Evolutionary conservation across 2,329 filamentous ascomycete species (phyloP), one percentile per base, ranked within the genome.

Genomic region (Gaeumannomyces tritici): DNA sequence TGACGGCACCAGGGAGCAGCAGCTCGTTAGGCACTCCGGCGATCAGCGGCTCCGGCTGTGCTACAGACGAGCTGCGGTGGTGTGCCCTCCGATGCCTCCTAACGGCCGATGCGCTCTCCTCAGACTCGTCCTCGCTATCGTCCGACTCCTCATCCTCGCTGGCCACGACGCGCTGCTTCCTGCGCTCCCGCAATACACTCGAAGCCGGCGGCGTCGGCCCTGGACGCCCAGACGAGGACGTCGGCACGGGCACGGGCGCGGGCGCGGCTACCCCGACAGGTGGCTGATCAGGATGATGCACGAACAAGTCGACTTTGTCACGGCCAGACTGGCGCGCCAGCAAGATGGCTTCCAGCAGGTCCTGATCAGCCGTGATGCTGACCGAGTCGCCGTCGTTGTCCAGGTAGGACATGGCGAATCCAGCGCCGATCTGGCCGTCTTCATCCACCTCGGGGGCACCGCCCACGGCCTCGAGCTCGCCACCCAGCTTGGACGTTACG

Each of bases 361-460:
- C 95, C 67, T 93, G 89, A 71, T 98, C 92, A 0, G 93, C 96
- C 13, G 95, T 99, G 73, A 99, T 96, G 55, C 93, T 96, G 21
- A 99, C 92, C 0, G 91, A 93, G 73, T 99, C 95, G 63, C 95
- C 93, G 72, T 99, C 95, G 69, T 98, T 93, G 73, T 99, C 95
- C 67, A 98, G 80, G 72, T 98, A 99, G 79, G 92, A 96, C 65
- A 99, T 80, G 31, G 93, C 95, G 71, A 93, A 99, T 8, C 95
- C 95, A 61, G 85, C 83, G 59, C 86, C 86, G 55, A 96, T 80
- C 71, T 86, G 89, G 69, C 91, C 92, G 28, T 96, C 89, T 63
- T 93, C 89, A 63, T 92, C 89, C 26, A 93, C 88, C 0, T 77
- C 80, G 1, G 93, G 90, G 59, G 83, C 80, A 56, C 95, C 95